Conservation (phyloP, 441 rosid genomes). For the Eutrema salsugineum region DNA sequence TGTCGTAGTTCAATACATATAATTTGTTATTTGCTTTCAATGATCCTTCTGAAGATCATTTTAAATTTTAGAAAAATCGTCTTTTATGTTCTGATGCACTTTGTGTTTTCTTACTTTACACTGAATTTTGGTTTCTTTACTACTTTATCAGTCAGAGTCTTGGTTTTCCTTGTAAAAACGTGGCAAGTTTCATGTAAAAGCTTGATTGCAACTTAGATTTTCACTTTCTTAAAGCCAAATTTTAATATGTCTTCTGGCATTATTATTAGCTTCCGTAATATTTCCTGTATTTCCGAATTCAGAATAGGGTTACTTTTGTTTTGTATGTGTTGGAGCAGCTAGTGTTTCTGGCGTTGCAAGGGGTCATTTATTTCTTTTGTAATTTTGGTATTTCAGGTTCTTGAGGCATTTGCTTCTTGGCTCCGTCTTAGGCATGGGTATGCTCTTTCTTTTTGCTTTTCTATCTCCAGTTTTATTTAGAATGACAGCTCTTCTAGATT, state of each 20-base stretch:
- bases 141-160: not conserved
- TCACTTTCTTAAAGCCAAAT: not conserved
- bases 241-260: not conserved
- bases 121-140: not conserved
- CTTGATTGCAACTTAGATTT: constrained; percentile 9
- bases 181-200: constrained; percentile 11
- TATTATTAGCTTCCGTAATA: not conserved
- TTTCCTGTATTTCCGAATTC: not conserved
- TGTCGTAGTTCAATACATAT: not conserved
- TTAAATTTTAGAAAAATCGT: not conserved
- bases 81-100: not conserved
- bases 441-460: constrained; percentile 24
- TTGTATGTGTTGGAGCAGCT: constrained; percentile 2
- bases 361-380: constrained; percentile 20
- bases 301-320: not conserved
- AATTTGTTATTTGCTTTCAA: constrained; percentile 9
- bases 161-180: constrained; percentile 4
- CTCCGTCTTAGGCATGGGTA: constrained; percentile 93
- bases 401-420: constrained; percentile 99
- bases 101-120: not conserved
- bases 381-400: constrained; percentile 64
- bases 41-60: not conserved
- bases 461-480: not conserved
- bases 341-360: constrained; percentile 15
- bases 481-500: constrained; percentile 2